Percentiles rank a stretch among this genome's conserved stretches.
Evolutionary conservation across 257 asterid species (phyloP).

Genomic region (Ophiorrhiza pumila): DNA sequence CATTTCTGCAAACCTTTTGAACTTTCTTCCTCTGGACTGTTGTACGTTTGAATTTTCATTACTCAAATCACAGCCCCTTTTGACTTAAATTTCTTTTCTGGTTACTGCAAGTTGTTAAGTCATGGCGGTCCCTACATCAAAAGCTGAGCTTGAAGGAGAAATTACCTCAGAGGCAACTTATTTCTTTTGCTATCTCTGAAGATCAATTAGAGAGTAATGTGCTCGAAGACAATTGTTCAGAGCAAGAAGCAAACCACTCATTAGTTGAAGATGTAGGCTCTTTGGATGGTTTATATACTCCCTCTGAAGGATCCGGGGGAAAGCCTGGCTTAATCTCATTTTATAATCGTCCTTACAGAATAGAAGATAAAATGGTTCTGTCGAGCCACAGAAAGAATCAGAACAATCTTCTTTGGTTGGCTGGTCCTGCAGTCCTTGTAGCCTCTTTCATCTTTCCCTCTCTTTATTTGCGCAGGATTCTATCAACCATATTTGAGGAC

Average conservation of each 20-base stretch:
- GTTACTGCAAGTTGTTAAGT: constrained; percentile 39
- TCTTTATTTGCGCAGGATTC: constrained; percentile 78
- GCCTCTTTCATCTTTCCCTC: constrained; percentile 92
- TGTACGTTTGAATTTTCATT: not conserved
- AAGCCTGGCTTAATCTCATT: constrained; percentile 86
- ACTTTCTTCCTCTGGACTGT: not conserved
- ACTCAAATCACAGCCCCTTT: not conserved
- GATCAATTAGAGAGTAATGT: constrained; percentile 47
- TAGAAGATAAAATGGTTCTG: constrained; percentile 33
- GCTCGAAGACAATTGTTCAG: constrained; percentile 42
- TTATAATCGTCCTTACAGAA: constrained; percentile 37
- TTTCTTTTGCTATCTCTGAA: constrained; percentile 45
- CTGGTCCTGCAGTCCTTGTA: constrained; percentile 86
- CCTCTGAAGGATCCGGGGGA: constrained; percentile 53
- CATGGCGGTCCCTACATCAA: constrained; percentile 41
- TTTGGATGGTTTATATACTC: constrained; percentile 25
- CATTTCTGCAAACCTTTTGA: not conserved
- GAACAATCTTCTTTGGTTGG: constrained; percentile 62
- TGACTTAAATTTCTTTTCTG: constrained; percentile 3
- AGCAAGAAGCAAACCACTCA: constrained; percentile 40
- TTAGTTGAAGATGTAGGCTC: constrained; percentile 42
- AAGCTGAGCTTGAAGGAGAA: constrained; percentile 30
- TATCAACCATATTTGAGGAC: constrained; percentile 85
- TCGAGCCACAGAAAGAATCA: constrained; percentile 38
- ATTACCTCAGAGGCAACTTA: constrained; percentile 31